Evolutionary conservation across 2,329 filamentous ascomycete genomes (phyloP), one percentile per base, ranked within the genome.

Genomic region (Reticulascus tulasneorum): DNA sequence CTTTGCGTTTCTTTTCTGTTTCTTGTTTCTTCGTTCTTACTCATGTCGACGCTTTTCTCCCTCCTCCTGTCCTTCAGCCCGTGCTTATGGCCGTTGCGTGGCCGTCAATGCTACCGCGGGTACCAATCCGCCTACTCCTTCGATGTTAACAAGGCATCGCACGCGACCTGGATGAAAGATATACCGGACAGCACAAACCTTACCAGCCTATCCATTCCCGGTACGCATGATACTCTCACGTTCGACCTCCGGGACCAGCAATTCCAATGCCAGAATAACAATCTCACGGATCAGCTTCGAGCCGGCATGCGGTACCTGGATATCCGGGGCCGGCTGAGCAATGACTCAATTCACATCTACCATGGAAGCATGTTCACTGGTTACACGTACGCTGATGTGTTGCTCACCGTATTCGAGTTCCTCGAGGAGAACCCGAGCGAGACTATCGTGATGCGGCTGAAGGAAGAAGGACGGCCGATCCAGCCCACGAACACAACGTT

Each of bases 211-310:
- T 71, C 68, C 29, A 63, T 75, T 39, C 71, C 71, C 1, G 71
- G 71, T 20, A 73, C 71, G 2, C 71, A 75, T 54, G 70, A 75
- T 50, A 73, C 70, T 17, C 65, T 75, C 64, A 73, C 71, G 13
- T 69, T 66, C 44, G 49, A 54, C 28, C 54, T 69, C 37, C 46
- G 40, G 19, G 46, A 51, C 27, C 54, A 59, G 38, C 30, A 45
- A 18, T 60, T 65, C 33, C 62, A 69, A 49, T 73, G 69, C 48
- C 71, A 75, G 53, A 72, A 70, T 47, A 58, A 58, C 45, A 60
- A 62, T 44, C 57, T 75, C 16, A 46, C 40, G 11, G 56, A 54
- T 12, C 71, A 75, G 52, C 62, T 75, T 26, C 36, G 49, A 22
- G 62, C 65, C 3, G 71, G 71, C 8, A 47, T 74, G 52, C 63